Percentiles rank a stretch among this genome's conserved stretches.
Evolutionary conservation across 768 basidiomycete species (phyloP).

Genomic region (Lactifluus echinatus): DNA sequence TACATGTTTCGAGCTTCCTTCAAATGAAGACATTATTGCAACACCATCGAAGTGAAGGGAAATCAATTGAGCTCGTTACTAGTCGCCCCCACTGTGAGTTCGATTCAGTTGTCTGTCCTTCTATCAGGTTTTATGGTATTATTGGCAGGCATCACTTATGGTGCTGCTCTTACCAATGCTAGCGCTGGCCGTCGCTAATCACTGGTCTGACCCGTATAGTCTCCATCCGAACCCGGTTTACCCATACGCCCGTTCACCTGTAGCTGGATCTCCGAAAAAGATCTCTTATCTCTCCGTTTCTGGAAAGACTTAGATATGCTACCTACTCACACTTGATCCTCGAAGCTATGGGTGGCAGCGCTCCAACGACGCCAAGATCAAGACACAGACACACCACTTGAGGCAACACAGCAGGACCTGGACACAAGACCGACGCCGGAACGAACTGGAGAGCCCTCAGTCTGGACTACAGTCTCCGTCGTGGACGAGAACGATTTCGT

Average conservation of each 20-base stretch:
- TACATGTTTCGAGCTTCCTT: no score
- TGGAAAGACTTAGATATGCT: background rate
- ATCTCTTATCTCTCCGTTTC: background rate
- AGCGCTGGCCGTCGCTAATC: constrained; percentile 3
- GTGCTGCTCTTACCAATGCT: background rate
- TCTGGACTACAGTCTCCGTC: constrained; percentile 32
- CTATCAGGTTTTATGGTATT: background rate
- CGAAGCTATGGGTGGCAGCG: background rate
- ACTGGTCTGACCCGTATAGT: constrained; percentile 19
- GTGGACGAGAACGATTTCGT: constrained; percentile 27
- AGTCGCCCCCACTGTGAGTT: no score
- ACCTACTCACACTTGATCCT: constrained; percentile 5
- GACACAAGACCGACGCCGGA: constrained; percentile 32
- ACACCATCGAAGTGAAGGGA: no score
- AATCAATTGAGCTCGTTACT: no score
- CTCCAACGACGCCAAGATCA: background rate
- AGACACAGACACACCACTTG: background rate
- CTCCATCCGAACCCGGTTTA: constrained; percentile 17
- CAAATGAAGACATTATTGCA: no score
- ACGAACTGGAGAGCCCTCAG: constrained; percentile 30
- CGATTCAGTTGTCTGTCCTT: no score
- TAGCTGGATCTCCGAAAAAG: background rate
- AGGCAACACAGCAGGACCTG: background rate
- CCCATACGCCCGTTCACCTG: constrained; percentile 3
- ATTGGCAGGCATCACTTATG: background rate